Conservation (phyloP, 495 filamentous ascomycete species). For the Umbilicaria muhlenbergii region DNA sequence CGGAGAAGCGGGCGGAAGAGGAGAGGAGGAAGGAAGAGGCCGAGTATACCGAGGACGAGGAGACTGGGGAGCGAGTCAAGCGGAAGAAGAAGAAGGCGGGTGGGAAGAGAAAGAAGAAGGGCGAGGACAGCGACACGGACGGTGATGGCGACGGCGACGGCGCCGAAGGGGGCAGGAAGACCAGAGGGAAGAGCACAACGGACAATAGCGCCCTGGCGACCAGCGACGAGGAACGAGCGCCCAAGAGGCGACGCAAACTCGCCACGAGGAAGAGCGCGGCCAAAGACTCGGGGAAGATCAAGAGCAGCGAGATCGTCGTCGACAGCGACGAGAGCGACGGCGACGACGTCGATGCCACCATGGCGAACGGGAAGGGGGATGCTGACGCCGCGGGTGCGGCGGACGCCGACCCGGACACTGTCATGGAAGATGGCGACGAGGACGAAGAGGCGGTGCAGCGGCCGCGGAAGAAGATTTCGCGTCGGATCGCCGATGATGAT, state of each 20-base stretch:
- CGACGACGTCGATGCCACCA: slow-evolving; percentile 12
- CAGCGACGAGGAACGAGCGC: slow-evolving; percentile 5
- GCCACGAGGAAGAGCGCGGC: slow-evolving; percentile 44
- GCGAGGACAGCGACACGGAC: slow-evolving; percentile 36
- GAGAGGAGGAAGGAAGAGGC: slow-evolving; percentile 51
- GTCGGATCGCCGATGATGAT: background rate
- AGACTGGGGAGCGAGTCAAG: slow-evolving; percentile 64
- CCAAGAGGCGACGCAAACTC: slow-evolving; percentile 29
- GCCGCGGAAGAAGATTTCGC: background rate
- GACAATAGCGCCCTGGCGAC: slow-evolving; percentile 1
- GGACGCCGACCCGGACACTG: slow-evolving; percentile 28
- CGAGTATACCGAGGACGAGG: slow-evolving; percentile 57
- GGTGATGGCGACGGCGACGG: slow-evolving; percentile 27
- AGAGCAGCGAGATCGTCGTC: slow-evolving; percentile 65
- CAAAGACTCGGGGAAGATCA: slow-evolving; percentile 47
- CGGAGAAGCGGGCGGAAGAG: slow-evolving; percentile 53
- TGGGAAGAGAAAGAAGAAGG: slow-evolving; percentile 56
- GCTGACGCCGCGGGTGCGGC: slow-evolving; percentile 11
- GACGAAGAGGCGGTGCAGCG: slow-evolving; percentile 22
- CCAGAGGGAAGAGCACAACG: slow-evolving; percentile 13
- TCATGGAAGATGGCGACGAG: slow-evolving; percentile 17
- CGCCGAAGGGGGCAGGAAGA: slow-evolving; percentile 18
- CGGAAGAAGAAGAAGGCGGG: slow-evolving; percentile 41
- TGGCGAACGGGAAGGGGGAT: slow-evolving; percentile 25
- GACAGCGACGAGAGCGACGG: slow-evolving; percentile 52